Evolutionary conservation across 371 early-diverging fungal genomes (phyloP).

Genomic region (Lichtheimia ornata): DNA sequence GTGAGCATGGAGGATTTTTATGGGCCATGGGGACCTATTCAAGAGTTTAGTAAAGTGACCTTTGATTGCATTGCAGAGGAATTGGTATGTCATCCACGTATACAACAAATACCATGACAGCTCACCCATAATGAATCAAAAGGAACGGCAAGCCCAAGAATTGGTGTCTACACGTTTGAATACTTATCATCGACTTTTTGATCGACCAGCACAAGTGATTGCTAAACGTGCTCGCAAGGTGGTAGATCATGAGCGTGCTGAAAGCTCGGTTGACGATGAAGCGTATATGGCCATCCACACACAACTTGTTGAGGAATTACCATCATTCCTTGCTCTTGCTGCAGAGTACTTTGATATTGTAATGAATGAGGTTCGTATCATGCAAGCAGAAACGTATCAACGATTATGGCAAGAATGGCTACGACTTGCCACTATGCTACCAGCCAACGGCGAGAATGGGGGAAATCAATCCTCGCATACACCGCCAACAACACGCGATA

Average conservation of each 20-base stretch:
- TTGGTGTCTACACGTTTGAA: slow-evolving; percentile 40
- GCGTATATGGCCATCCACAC: slow-evolving; percentile 65
- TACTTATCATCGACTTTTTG: slow-evolving; percentile 48
- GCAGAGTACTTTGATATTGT: slow-evolving; percentile 58
- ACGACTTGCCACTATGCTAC: slow-evolving; percentile 6
- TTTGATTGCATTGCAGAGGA: slow-evolving; percentile 17
- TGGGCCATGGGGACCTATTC: slow-evolving; percentile 18
- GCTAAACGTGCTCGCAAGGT: slow-evolving; percentile 62
- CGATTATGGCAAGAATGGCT: slow-evolving; percentile 14
- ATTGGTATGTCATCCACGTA: slow-evolving; percentile 13
- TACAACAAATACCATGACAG: background rate
- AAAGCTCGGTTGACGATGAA: slow-evolving; percentile 51
- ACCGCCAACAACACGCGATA: too few relatives aligned
- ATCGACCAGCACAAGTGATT: slow-evolving; percentile 64
- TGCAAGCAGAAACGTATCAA: slow-evolving; percentile 50
- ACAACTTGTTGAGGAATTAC: slow-evolving; percentile 71
- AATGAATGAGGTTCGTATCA: slow-evolving; percentile 45
- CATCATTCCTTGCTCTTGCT: slow-evolving; percentile 57
- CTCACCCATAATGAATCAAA: background rate
- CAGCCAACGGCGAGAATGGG: background rate
- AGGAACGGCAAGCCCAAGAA: slow-evolving; percentile 9
- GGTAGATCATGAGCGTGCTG: slow-evolving; percentile 63
- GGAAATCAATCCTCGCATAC: too few relatives aligned
- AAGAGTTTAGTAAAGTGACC: slow-evolving; percentile 5
- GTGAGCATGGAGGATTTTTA: slow-evolving; percentile 54